phyloP scores from a whole-genome alignment of 2,329 filamentous ascomycete genomes.

The Triangularia setosa region DNA sequence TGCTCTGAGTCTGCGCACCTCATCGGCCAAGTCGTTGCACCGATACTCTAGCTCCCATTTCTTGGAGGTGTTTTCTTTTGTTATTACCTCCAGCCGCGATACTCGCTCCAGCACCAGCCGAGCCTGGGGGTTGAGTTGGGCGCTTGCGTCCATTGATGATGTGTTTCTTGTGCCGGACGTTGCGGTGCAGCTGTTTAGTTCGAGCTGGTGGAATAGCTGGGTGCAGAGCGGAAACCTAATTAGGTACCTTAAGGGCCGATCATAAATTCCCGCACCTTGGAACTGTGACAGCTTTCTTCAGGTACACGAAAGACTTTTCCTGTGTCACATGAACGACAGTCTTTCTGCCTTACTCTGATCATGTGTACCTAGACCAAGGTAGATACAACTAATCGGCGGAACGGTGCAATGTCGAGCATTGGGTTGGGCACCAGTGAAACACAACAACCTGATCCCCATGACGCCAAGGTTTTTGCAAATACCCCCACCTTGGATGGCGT shows the following conservation, averaged over 20 bases:
- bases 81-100: neutral
- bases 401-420: neutral
- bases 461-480: neutral
- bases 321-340: no score
- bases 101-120: neutral
- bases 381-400: no score
- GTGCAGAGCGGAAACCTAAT: no score
- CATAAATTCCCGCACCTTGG: no score
- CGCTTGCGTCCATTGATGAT: neutral
- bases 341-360: neutral
- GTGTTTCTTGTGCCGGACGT: neutral
- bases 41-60: neutral
- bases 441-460: neutral
- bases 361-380: neutral
- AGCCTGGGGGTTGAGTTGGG: neutral
- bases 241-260: no score
- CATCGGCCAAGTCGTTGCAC: neutral
- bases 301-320: no score
- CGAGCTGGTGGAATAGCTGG: no score
- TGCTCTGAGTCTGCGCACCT: neutral
- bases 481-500: neutral
- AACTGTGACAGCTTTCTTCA: no score
- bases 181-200: no score
- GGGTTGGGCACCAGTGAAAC: neutral
- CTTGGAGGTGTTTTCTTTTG: neutral